A percentile compares a stretch with the other conserved stretches of the same genome.
Evolutionary conservation across 768 basidiomycete genomes (phyloP).

Genomic region (Vararia minispora): DNA sequence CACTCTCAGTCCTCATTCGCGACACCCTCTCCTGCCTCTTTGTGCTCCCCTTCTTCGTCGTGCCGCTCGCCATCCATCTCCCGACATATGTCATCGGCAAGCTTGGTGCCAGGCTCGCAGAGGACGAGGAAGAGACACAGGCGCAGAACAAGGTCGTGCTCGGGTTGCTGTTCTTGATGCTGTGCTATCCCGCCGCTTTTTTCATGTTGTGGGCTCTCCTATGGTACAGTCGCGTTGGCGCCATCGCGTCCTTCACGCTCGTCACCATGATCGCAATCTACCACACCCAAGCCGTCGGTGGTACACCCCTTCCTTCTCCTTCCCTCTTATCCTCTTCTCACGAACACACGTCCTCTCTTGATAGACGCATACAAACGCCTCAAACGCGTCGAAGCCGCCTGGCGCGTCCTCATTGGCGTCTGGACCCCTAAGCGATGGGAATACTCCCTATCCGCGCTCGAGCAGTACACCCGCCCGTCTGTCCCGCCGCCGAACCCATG

Average conservation of each 20-base stretch:
- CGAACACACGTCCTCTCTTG: too few relatives aligned
- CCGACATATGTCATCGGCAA: constrained; percentile 81
- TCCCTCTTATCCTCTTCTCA: constrained; percentile 6
- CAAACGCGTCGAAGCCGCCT: constrained; percentile 85
- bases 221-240: constrained; percentile 64
- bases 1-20: constrained; percentile 65
- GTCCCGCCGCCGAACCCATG: constrained; percentile 62
- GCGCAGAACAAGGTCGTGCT: constrained; percentile 96
- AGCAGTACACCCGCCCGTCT: constrained; percentile 58
- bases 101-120: constrained; percentile 58
- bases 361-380: constrained; percentile 37
- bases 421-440: constrained; percentile 87
- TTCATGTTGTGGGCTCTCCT: constrained; percentile 79
- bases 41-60: constrained; percentile 79
- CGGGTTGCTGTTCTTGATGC: constrained; percentile 58
- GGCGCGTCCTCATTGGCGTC: constrained; percentile 91
- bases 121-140: constrained; percentile 88
- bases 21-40: constrained; percentile 63
- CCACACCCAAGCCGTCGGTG: constrained; percentile 79
- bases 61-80: constrained; percentile 74
- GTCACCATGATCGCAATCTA: constrained; percentile 77
- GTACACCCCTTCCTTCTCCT: constrained; percentile 31
- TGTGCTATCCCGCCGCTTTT: constrained; percentile 81
- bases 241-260: constrained; percentile 51
- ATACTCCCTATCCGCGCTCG: constrained; percentile 59